phyloP scores from a whole-genome alignment of 441 rosid species.

The Brassica balearica region DNA sequence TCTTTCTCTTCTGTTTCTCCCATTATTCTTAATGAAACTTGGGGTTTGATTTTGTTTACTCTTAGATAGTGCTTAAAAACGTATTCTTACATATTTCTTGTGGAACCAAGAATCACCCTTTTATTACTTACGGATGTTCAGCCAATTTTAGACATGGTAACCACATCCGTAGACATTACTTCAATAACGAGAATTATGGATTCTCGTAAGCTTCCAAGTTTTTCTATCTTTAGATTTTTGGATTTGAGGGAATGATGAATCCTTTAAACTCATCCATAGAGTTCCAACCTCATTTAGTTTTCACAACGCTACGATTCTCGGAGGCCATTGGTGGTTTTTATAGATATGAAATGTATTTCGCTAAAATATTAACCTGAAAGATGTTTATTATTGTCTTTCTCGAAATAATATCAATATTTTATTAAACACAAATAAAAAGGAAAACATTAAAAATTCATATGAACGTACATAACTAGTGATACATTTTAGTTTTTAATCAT shows the following conservation, averaged over 20 bases:
- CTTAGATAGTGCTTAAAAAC: neutral
- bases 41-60: slow-evolving; percentile 9
- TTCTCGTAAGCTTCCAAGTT: slow-evolving; percentile 14
- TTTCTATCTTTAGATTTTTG: slow-evolving; percentile 32
- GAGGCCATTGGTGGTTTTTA: neutral
- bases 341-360: neutral
- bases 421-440: neutral
- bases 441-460: neutral
- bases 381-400: neutral
- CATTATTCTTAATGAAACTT: slow-evolving; percentile 42
- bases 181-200: slow-evolving; percentile 29
- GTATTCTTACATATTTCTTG: slow-evolving; percentile 17
- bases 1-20: slow-evolving; percentile 54
- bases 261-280: slow-evolving; percentile 18
- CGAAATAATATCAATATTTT: neutral
- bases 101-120: slow-evolving; percentile 8
- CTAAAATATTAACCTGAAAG: neutral
- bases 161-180: slow-evolving; percentile 32
- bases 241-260: slow-evolving; percentile 16
- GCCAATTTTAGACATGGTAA: slow-evolving; percentile 14
- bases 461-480: neutral
- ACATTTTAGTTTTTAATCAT: neutral
- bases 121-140: slow-evolving; percentile 16
- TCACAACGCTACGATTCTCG: neutral
- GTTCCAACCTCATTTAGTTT: slow-evolving; percentile 2